Evolutionary conservation across 768 basidiomycete species (phyloP), one percentile per base, ranked within the genome.

Genomic region (Saitozyma podzolica): DNA sequence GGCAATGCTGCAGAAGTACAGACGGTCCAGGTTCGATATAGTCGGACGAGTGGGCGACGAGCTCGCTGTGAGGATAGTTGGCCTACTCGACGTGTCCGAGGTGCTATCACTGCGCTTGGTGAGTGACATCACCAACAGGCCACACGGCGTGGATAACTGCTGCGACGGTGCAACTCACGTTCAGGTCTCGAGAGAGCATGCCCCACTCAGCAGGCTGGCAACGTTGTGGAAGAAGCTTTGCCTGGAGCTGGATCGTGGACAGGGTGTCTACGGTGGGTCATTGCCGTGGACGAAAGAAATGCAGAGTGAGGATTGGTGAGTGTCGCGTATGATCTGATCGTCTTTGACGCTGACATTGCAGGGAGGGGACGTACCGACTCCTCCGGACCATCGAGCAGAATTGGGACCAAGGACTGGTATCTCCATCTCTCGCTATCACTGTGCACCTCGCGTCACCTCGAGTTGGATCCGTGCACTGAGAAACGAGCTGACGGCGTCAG

Each of bases 1-100:
- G 50, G 83, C 89, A 0, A 85, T 91, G 2, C 84, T 95, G 16
- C 86, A 92, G 78, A 91, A 91, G 77, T 93, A 95, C 68, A 84
- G 85, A 42, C 86, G 84, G 68, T 89, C 89, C 11, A 89, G 90
- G 7, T 90, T 90, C 70, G 92, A 95, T 73, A 83, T 95, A 54
- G 81, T 94, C 40, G 88, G 89, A 8, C 83, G 84, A 50, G 82
- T 94, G 16, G 83, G 88, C 0, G 87, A 87, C 0, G 84, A 87
- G 17, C 78, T 92, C 0, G 84, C 86, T 0, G 82, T 88, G 65
- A 83, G 84, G 50, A 83, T 93, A 47, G 81, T 94, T 37, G 84
- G 83, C 68, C 80, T 82, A 50, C 79, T 88, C 52, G 82, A 81
- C 19, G 84, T 91, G 10, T 80, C 80, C 63, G 87, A 91, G 64